Evolutionary conservation across 257 asterid species (phyloP).

Genomic region (Craterostigma plantagineum): DNA sequence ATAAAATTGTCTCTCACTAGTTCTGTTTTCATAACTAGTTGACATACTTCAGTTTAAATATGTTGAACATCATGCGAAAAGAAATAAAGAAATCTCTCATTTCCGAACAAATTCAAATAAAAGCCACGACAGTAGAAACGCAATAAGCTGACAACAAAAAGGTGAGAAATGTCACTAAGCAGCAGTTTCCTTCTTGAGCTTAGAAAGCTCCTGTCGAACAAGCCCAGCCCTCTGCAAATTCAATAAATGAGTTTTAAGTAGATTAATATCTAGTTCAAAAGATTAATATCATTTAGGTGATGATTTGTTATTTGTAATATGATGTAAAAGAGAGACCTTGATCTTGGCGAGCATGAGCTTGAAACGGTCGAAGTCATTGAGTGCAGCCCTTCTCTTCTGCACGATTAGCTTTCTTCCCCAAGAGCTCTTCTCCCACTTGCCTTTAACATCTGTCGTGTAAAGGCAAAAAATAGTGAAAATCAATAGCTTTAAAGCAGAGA

Average conservation of each 20-base stretch:
- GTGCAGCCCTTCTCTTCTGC: constrained; percentile 70
- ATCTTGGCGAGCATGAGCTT: constrained; percentile 82
- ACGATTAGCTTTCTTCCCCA: constrained; percentile 96
- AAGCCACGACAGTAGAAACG: too few species aligned
- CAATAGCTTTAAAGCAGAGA: too few species aligned
- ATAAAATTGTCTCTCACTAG: too few species aligned
- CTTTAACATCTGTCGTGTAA: constrained; percentile 51
- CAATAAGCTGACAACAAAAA: too few species aligned
- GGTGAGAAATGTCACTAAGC: constrained; percentile 9
- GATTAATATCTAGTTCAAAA: background rate
- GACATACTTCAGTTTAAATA: too few species aligned
- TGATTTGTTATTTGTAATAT: too few species aligned
- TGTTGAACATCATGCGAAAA: too few species aligned
- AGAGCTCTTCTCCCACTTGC: constrained; percentile 78
- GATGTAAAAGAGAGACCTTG: constrained; percentile 30
- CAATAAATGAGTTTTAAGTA: too few species aligned
- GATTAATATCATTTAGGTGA: background rate
- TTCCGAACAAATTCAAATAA: too few species aligned
- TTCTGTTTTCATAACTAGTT: too few species aligned
- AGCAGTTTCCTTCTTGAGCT: constrained; percentile 36
- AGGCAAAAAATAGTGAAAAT: too few species aligned
- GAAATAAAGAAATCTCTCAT: too few species aligned
- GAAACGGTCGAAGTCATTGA: constrained; percentile 75
- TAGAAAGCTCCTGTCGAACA: constrained; percentile 80
- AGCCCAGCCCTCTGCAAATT: constrained; percentile 65